phyloP scores from a whole-genome alignment of 768 basidiomycete genomes.

The Tricholoma saponaceum region DNA sequence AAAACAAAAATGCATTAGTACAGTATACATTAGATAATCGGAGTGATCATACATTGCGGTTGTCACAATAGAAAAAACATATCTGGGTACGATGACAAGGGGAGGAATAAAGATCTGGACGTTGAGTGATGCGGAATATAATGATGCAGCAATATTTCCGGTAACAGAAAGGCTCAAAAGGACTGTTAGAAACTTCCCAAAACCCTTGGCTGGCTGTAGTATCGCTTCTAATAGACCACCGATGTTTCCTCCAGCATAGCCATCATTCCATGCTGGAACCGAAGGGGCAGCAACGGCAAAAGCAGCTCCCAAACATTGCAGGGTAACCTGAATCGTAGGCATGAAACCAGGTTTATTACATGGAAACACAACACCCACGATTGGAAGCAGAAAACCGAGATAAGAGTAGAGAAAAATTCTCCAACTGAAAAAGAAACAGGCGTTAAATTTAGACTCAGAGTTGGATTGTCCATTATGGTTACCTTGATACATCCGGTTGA shows the following conservation, averaged over 20 bases:
- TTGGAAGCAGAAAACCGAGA: constrained; percentile 62
- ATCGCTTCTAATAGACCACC: constrained; percentile 72
- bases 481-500: constrained; percentile 55
- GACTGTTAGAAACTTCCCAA: constrained; percentile 78
- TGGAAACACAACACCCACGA: constrained; percentile 24
- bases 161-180: constrained; percentile 78
- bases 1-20: not conserved
- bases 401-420: constrained; percentile 68
- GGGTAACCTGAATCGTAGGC: constrained; percentile 31
- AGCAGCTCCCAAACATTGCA: constrained; percentile 56
- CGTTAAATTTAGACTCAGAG: not conserved
- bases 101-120: constrained; percentile 66
- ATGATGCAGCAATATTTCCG: constrained; percentile 77
- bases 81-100: constrained; percentile 61
- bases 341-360: not conserved
- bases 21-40: not conserved
- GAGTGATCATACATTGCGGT: constrained; percentile 52
- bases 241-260: constrained; percentile 53
- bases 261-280: constrained; percentile 59
- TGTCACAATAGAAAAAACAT: constrained; percentile 68
- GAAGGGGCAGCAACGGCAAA: constrained; percentile 50
- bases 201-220: constrained; percentile 64
- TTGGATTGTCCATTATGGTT: constrained; percentile 5
- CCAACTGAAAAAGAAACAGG: constrained; percentile 34
- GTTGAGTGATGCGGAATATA: constrained; percentile 77